phyloP scores from a whole-genome alignment of 2,329 filamentous ascomycete genomes.

The Fusarium sp. region DNA sequence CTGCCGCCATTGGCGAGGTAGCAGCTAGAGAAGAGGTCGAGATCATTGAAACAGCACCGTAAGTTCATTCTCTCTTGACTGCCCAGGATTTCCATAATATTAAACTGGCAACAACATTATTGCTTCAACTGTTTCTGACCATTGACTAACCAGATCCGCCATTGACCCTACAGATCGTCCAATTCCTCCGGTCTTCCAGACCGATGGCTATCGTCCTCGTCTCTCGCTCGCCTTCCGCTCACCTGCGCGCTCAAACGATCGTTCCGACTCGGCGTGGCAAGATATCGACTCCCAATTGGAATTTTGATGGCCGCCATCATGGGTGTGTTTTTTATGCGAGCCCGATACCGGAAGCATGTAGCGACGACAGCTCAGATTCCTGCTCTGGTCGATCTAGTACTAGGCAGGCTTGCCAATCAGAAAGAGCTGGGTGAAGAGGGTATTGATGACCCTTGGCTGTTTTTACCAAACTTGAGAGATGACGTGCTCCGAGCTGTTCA shows the following conservation, averaged over 20 bases:
- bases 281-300: slow-evolving; percentile 88
- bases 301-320: slow-evolving; percentile 65
- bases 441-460: slow-evolving; percentile 81
- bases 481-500: slow-evolving; percentile 89
- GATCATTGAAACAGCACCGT: slow-evolving; percentile 59
- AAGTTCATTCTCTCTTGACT: slow-evolving; percentile 55
- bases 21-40: slow-evolving; percentile 70
- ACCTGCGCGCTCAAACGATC: slow-evolving; percentile 82
- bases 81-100: slow-evolving; percentile 5
- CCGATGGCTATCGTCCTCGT: slow-evolving; percentile 81
- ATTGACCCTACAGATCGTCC: slow-evolving; percentile 77
- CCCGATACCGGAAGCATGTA: slow-evolving; percentile 70
- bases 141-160: slow-evolving; percentile 87
- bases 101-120: slow-evolving; percentile 36
- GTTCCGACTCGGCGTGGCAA: slow-evolving; percentile 82
- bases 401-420: slow-evolving; percentile 85
- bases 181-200: slow-evolving; percentile 70
- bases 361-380: slow-evolving; percentile 80
- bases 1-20: slow-evolving; percentile 78
- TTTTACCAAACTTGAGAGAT: slow-evolving; percentile 89
- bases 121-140: slow-evolving; percentile 61
- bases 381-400: slow-evolving; percentile 82
- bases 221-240: slow-evolving; percentile 92
- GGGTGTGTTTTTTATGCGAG: slow-evolving; percentile 70
- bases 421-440: slow-evolving; percentile 80